Evolutionary conservation across 1,284 basidiomycete genomes (phyloP), one percentile per base, ranked within the genome.

Genomic region (Cutaneotrichosporon sp.): DNA sequence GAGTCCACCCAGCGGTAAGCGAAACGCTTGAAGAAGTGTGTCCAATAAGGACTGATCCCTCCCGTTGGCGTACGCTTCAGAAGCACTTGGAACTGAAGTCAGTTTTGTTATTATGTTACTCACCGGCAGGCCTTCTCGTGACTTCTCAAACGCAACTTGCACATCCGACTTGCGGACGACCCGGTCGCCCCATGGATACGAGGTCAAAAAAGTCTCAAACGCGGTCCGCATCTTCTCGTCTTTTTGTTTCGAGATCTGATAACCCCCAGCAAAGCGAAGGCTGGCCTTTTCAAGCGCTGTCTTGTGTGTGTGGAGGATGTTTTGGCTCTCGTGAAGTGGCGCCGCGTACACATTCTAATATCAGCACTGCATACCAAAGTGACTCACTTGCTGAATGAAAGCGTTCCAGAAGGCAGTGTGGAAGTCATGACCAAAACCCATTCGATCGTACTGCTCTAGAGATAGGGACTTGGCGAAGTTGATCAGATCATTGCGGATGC

Each of bases 21-120:
- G 49, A 50, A 50, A 22, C 49, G 49, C 26, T 50, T 50, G 49
- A 50, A 50, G 7, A 50, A 50, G 10, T 50, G 49, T 9, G 49
- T 30, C 22, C 49, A 30, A 10, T 50, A 50, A 0, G 42, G 16
- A 9, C 18, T 46, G 49, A 26, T 50, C 4, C 49, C 49, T 13
- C 10, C n/a, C 9, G 13, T 14, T 22, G 9, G 26, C 8, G 42
- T 18, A 7, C 42, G 42, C 42, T 46, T 46, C 18, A 46, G 18
- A 18, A 46, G 42, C 42, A 2, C 3, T 7, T 16, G 3, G 49
- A 50, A 50, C 49, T 50, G 22, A 4, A 6, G 11, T 50, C 26
- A 50, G 26, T 22, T 4, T 26, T 11, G 22, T n/a, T 4, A 2
- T n/a, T 26, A 5, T 14, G 14, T 26, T 2, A 30, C 49, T 30